Conservation (phyloP, 805 yeast species). For the Ogataea ramenticola region DNA sequence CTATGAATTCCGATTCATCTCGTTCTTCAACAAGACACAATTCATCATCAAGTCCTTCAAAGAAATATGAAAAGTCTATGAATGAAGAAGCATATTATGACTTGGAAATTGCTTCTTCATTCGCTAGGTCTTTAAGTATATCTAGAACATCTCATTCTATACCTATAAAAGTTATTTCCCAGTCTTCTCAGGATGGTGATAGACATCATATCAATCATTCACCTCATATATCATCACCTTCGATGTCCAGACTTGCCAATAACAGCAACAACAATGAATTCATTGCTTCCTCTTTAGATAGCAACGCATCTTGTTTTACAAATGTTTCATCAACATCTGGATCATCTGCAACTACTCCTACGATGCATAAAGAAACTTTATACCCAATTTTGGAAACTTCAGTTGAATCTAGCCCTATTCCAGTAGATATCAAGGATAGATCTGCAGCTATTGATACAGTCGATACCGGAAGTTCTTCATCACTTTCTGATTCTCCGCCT, state of each 20-base stretch:
- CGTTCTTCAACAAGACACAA: neutral
- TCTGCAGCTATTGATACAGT: neutral
- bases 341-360: conserved; percentile 19
- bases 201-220: conserved; percentile 8
- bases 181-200: neutral
- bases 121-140: conserved; percentile 31
- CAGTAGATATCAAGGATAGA: neutral
- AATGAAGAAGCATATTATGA: conserved; percentile 17
- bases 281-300: conserved; percentile 33
- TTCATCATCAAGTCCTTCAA: conserved; percentile 3
- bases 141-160: conserved; percentile 19
- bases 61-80: neutral
- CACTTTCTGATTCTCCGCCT: neutral
- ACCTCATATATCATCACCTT: conserved; percentile 23
- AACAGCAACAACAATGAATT: neutral
- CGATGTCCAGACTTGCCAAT: conserved; percentile 26
- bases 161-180: conserved; percentile 6
- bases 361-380: conserved; percentile 10
- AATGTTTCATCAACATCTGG: conserved; percentile 21
- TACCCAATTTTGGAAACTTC: conserved; percentile 28
- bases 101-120: conserved; percentile 38
- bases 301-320: conserved; percentile 32
- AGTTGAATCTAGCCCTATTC: conserved; percentile 11
- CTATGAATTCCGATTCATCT: too few relatives aligned
- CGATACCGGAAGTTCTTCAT: neutral